Base-by-base conservation (phyloP, 164 flowering plant genomes). In the Tetrastigma voinierianum region DNA sequence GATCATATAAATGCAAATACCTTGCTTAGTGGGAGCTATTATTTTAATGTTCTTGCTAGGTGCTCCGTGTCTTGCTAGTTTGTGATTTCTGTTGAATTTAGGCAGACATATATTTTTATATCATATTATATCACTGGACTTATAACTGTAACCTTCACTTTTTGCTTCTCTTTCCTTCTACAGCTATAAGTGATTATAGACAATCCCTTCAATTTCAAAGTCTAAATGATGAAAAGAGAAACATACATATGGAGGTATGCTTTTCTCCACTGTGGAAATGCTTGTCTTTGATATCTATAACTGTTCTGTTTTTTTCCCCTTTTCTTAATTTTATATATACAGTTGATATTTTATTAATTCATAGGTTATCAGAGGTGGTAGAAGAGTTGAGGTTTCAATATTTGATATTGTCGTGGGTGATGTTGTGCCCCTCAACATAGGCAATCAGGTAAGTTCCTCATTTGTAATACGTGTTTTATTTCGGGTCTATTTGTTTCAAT, bases 381-480 rank as follows among this genome's bases (percentile, higher is more conserved):
- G 90, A 80, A 81, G 99, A 76, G 70, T 86, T 61, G 79, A 82
- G 52, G 70, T 89, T 57, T 96, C 99, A 67, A 93, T 96, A 73
- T 96, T 86, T 80, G 99, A 96, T 64, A 53, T 96, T 67, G 99
- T 93, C 77, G 97, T 93, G 71, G 98, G 99, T 52, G 99, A 96
- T 81, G 87, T 93, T 69, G 55, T 96, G 13, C 96, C 98, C 47
- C 90, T 96, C 25, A 90, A 93, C 73, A 96, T 96, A 71, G 99
- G 98, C 49, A 91, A 96, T 71, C 99, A 93, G 86, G 98, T 86
- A 67, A 46, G 54, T 40, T n/a, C n/a, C 16, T 4, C 3, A 32
- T 32, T 32, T 32, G 6, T 32, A 3, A 32, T 23, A 56, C 14
- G 21, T 23, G 14, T 48, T 67, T 57, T 65, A 43, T 13, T 63